Base-by-base conservation (phyloP, 768 basidiomycete genomes). In the Asterophora parasitica region DNA sequence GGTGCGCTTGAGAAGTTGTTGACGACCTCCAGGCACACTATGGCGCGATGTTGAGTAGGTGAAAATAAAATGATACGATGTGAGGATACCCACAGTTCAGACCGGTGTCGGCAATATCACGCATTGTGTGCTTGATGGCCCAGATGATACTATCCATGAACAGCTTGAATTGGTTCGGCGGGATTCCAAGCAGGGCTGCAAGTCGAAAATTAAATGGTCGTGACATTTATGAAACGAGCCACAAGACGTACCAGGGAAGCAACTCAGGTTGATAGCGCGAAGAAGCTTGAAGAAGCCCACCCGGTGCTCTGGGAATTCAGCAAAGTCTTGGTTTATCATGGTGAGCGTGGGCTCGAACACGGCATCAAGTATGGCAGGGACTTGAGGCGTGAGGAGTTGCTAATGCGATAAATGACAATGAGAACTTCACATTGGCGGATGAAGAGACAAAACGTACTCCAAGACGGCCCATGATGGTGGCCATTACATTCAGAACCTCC, bases 71-170 rank as follows among this genome's bases (percentile, higher is more conserved):
- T 37, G 11, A 27, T 17, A 39, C 13, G 42, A 38, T 23, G 39
- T 46, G 31, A 50, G 37, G 13, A 46, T 53, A 68, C 78, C 45
- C 69, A 91, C 88, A 62, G 59, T 85, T 88, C 50, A 91, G 66
- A 35, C 88, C 88, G 35, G 86, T 89, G 62, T 98, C 95, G 4
- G 92, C 91, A 52, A 99, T 96, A 66, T 98, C 95, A 46, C 95
- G 82, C 92, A 96, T 93, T 12, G 92, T 97, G 71, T 99, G 96
- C 67, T 99, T 99, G 74, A 97, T 95, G n/a, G 93, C 95, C 95
- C 96, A 99, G 43, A 95, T 86, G 55, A 97, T 88, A 51, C 92
- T 93, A 66, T 98, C 95, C 83, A 96, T 97, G 66, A 96, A 88
- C 50, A 98, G 72, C 71, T 96, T 97, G 79, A 98, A 97, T 68